Percentiles rank a stretch among this genome's conserved stretches.
Conservation (phyloP, 2,329 filamentous ascomycete genomes). For the Monosporascus cannonballus region DNA sequence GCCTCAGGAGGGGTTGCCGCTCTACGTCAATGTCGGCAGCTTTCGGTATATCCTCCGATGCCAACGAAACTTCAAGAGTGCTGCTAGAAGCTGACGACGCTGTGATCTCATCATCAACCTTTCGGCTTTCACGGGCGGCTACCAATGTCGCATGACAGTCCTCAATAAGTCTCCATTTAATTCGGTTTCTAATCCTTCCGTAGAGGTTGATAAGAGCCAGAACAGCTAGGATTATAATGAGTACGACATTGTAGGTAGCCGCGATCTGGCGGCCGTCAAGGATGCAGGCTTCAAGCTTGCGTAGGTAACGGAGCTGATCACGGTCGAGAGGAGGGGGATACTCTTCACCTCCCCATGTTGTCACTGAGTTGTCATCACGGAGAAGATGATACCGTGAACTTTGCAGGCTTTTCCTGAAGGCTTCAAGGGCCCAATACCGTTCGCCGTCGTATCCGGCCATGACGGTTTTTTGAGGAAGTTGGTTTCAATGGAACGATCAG, state of each 20-base stretch:
- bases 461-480: not conserved
- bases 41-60: slow-evolving; percentile 18
- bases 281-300: slow-evolving; percentile 24
- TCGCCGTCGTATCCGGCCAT: slow-evolving; percentile 9
- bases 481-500: not conserved
- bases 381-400: slow-evolving; percentile 8
- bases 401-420: slow-evolving; percentile 16
- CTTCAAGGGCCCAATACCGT: slow-evolving; percentile 12
- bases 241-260: slow-evolving; percentile 27
- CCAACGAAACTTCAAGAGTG: slow-evolving; percentile 20
- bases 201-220: slow-evolving; percentile 22
- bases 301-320: slow-evolving; percentile 29
- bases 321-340: slow-evolving; percentile 18
- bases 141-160: not conserved
- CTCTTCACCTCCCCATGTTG: slow-evolving; percentile 2
- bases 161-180: slow-evolving; percentile 19
- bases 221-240: slow-evolving; percentile 22
- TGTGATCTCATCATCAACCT: slow-evolving; percentile 6
- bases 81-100: slow-evolving; percentile 29
- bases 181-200: slow-evolving; percentile 13
- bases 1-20: slow-evolving; percentile 27
- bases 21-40: slow-evolving; percentile 26
- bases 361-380: slow-evolving; percentile 3
- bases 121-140: slow-evolving; percentile 2
- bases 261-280: slow-evolving; percentile 27